Evolutionary conservation across 208 protist species (phyloP).

Genomic region (Eutreptiella sp.): DNA sequence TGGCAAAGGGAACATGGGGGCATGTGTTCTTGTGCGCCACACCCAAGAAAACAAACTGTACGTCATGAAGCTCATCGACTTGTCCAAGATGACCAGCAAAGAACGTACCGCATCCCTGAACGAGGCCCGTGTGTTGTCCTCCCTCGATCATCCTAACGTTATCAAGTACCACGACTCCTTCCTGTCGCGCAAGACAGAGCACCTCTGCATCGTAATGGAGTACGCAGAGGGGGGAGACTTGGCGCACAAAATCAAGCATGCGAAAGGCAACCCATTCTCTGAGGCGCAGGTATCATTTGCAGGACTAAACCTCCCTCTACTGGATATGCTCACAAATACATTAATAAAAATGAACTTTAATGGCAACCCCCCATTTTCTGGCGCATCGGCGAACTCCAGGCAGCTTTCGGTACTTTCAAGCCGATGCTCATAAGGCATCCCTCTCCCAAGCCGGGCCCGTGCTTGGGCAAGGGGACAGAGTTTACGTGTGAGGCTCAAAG

Average conservation of each 20-base stretch:
- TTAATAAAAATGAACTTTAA: too few species aligned
- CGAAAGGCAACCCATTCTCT: too few species aligned
- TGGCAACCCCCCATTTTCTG: too few species aligned
- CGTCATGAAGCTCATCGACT: constrained; percentile 85
- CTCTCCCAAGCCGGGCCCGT: too few species aligned
- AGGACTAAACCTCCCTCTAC: too few species aligned
- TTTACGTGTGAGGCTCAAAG: too few species aligned
- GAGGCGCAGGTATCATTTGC: too few species aligned
- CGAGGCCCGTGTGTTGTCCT: constrained; percentile 72
- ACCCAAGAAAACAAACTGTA: constrained; percentile 82
- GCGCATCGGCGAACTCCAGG: too few species aligned
- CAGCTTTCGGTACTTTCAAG: too few species aligned
- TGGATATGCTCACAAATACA: too few species aligned
- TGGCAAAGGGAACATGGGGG: constrained; percentile 86
- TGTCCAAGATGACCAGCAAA: constrained; percentile 72
- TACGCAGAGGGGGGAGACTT: constrained; percentile 31
- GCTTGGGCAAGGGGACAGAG: too few species aligned
- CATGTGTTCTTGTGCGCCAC: constrained; percentile 74
- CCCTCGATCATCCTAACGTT: constrained; percentile 84
- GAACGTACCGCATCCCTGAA: constrained; percentile 79
- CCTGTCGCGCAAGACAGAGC: constrained; percentile 68
- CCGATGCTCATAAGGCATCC: too few species aligned
- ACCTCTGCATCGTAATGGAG: constrained; percentile 57
- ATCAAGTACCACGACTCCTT: constrained; percentile 87
- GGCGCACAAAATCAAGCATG: constrained; percentile 3